Base-by-base conservation (phyloP, 805 yeast species). In the Metschnikowia kofuensis region DNA sequence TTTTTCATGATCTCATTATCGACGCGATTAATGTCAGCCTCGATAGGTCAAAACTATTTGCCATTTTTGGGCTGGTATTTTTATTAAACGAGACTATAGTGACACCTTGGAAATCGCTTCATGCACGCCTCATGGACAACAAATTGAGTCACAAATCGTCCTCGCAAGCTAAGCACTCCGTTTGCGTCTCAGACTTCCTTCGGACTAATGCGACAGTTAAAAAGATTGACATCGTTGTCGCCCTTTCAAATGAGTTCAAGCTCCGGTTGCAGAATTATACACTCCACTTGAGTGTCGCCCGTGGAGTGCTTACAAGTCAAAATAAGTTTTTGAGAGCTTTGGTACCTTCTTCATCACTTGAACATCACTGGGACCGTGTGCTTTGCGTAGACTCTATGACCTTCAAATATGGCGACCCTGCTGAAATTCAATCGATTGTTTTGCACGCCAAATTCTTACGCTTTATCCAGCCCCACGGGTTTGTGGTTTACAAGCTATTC, bases 391-490 rank as follows among this genome's bases (percentile, higher is more conserved):
- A 56, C 34, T 21, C 49, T 2, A 9, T 55, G 29, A 30, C 34
- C 10, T 34, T 47, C 13, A 42, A 29, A 11, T 12, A 46, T 12
- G 49, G 49, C 7, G 53, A 50, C 27, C 44, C 52, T 2, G 14
- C 44, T 2, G 37, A 40, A 13, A 34, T 37, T 5, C 52, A 48
- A 8, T 11, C 29, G 7, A 29, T 47, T 26, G 44, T 40, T 6
- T 48, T 71, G 11, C 63, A 58, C 13, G 38, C 60, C 3, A 35
- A 48, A 7, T 49, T 65, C 7, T 64, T 73, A 7, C 55, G 69
- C 37, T 52, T 71, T 13, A 54, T 66, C 29, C 77, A 72, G 38
- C 76, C 77, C 1, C 69, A 73, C 54, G 52, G 59, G 15, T 70
- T 72, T 52, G 65, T 71, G 12, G 70, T 65, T 1, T 65, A 72